A percentile compares a stretch with the other conserved stretches of the same genome.
Conservation (phyloP, 805 yeast species). For the Danielia reshetovae region DNA sequence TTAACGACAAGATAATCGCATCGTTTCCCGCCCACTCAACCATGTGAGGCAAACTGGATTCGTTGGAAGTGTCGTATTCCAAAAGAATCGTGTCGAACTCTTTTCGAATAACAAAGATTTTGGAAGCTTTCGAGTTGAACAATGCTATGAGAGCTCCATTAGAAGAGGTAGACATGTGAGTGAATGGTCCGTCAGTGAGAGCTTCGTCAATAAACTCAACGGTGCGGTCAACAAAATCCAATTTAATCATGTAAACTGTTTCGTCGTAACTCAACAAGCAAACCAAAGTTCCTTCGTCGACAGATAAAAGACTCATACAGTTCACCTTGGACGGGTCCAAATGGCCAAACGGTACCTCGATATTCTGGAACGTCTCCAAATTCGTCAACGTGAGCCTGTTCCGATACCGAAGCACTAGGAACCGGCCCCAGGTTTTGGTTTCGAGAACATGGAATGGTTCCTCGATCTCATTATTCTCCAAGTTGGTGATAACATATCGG, state of each 20-base stretch:
- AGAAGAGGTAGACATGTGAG: constrained; percentile 44
- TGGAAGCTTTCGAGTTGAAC: constrained; percentile 32
- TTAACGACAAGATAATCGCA: constrained; percentile 61
- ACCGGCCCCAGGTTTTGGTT: constrained; percentile 34
- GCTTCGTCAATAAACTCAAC: constrained; percentile 33
- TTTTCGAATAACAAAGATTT: constrained; percentile 48
- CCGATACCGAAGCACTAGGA: constrained; percentile 41
- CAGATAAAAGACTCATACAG: constrained; percentile 15
- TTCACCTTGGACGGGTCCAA: constrained; percentile 20
- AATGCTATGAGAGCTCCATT: constrained; percentile 54
- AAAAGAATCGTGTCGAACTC: constrained; percentile 43
- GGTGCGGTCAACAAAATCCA: constrained; percentile 19
- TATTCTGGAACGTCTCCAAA: constrained; percentile 38
- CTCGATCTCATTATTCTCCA: constrained; percentile 30
- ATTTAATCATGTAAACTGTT: constrained; percentile 24
- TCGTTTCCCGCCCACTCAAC: constrained; percentile 86
- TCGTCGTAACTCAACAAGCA: constrained; percentile 23
- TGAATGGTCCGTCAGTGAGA: constrained; percentile 49
- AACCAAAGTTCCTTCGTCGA: constrained; percentile 13
- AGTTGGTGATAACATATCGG: constrained; percentile 23
- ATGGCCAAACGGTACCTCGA: constrained; percentile 30
- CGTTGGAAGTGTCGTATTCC: constrained; percentile 41
- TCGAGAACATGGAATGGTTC: constrained; percentile 24
- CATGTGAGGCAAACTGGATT: constrained; percentile 37
- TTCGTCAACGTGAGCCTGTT: constrained; percentile 32